Percentiles rank a stretch among this genome's conserved stretches.
These are phyloP conservation scores for Chenopodium formosanum DNA, from an alignment of 148 eudicot species.

Conservation along the genomic window DNA sequence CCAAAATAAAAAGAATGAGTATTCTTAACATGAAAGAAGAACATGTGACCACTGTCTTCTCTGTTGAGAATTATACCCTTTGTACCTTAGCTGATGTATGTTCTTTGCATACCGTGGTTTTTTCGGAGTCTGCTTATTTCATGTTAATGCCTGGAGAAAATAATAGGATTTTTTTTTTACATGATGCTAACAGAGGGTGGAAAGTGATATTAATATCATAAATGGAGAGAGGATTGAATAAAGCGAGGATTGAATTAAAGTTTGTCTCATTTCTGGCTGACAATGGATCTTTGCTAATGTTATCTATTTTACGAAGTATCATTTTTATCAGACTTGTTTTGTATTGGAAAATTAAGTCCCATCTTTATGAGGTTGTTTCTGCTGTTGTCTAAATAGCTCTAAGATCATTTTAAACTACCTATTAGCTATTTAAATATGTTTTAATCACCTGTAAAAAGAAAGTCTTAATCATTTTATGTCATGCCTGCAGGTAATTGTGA, in stretches of 20 bases:
- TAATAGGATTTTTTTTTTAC: too few species aligned
- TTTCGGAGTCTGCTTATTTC: not conserved
- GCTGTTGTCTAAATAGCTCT: not conserved
- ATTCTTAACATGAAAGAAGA: not conserved
- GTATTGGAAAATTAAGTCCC: not conserved
- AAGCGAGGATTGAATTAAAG: not conserved
- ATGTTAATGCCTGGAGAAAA: not conserved
- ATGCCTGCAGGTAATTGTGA: conserved; percentile 68
- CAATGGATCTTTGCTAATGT: not conserved
- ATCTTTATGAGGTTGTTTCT: not conserved
- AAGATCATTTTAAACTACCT: not conserved
- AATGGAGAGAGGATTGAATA: not conserved
- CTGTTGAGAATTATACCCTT: not conserved
- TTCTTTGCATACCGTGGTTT: not conserved
- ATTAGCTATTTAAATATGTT: not conserved
- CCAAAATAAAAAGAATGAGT: not conserved
- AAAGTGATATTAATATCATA: not conserved
- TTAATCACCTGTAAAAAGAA: not conserved
- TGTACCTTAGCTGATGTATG: not conserved
- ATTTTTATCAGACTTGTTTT: not conserved
- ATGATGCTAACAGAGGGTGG: not conserved
- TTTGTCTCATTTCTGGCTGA: not conserved
- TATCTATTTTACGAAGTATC: not conserved
- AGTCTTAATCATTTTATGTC: not conserved
- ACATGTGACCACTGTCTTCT: not conserved